Percentiles rank a stretch among this genome's conserved stretches.
phyloP scores from a whole-genome alignment of 306 rosid species.

The Sesbania bispinosa region DNA sequence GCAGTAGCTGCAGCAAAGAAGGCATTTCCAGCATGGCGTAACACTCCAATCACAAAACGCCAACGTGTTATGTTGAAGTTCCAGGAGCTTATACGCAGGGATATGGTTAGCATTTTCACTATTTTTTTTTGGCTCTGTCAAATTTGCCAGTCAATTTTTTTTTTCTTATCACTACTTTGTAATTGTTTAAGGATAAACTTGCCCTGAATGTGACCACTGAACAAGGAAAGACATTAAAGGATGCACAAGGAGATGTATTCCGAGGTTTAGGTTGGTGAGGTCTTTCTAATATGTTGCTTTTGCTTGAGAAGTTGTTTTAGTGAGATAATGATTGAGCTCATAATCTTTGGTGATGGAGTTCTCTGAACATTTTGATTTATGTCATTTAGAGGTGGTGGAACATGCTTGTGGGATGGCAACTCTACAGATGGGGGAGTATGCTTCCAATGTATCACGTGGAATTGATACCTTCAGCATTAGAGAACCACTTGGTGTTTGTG shows the following conservation, averaged over 20 bases:
- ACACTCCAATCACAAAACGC: slow-evolving; percentile 55
- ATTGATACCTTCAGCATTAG: slow-evolving; percentile 65
- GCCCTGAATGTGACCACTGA: slow-evolving; percentile 54
- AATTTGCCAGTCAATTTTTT: background rate
- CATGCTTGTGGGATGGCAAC: slow-evolving; percentile 72
- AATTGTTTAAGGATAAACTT: slow-evolving; percentile 59
- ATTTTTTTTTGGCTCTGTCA: background rate
- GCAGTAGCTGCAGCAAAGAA: slow-evolving; percentile 75
- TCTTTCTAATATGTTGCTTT: slow-evolving; percentile 13
- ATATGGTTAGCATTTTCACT: slow-evolving; percentile 48
- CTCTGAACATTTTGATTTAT: background rate
- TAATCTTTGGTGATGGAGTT: background rate
- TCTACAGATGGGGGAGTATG: slow-evolving; percentile 66
- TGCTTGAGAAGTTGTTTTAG: background rate
- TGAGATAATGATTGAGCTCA: background rate
- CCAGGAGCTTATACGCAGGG: slow-evolving; percentile 69
- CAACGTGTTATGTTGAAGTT: slow-evolving; percentile 67
- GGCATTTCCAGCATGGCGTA: slow-evolving; percentile 70
- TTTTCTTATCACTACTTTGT: slow-evolving; percentile 7
- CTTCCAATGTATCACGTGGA: slow-evolving; percentile 64
- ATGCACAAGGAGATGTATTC: slow-evolving; percentile 63
- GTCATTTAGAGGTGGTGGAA: slow-evolving; percentile 61
- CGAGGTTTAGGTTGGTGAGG: slow-evolving; percentile 75
- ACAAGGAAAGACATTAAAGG: slow-evolving; percentile 64
- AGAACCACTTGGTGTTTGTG: slow-evolving; percentile 89